phyloP scores from a whole-genome alignment of 2,329 filamentous ascomycete species.

The Ophiostoma montium region DNA sequence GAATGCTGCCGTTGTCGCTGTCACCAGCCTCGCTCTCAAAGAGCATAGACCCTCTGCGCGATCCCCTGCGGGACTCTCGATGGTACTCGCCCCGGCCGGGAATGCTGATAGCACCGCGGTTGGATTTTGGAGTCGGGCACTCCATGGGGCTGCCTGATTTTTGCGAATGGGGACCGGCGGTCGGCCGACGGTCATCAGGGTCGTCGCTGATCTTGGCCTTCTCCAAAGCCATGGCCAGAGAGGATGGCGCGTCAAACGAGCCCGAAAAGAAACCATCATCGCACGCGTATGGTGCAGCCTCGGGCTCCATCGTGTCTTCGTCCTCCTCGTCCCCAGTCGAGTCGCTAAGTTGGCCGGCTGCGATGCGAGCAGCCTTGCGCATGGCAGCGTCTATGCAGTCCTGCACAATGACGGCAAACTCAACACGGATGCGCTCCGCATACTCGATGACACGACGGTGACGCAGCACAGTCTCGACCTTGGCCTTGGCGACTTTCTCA shows the following conservation, averaged over 20 bases:
- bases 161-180: slow-evolving; percentile 54
- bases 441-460: slow-evolving; percentile 92
- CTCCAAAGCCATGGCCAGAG: slow-evolving; percentile 39
- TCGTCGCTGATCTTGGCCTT: slow-evolving; percentile 28
- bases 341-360: slow-evolving; percentile 71
- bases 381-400: slow-evolving; percentile 91
- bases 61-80: slow-evolving; percentile 53
- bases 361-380: slow-evolving; percentile 76
- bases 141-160: slow-evolving; percentile 82
- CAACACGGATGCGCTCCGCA: slow-evolving; percentile 83
- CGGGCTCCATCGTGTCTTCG: slow-evolving; percentile 26
- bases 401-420: slow-evolving; percentile 84
- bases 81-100: slow-evolving; percentile 51
- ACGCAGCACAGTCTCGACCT: slow-evolving; percentile 84
- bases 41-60: slow-evolving; percentile 63
- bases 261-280: slow-evolving; percentile 43
- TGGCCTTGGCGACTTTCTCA: slow-evolving; percentile 66
- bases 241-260: slow-evolving; percentile 43
- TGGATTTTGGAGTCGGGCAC: slow-evolving; percentile 79
- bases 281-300: slow-evolving; percentile 23
- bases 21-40: slow-evolving; percentile 74
- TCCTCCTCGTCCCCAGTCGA: slow-evolving; percentile 50
- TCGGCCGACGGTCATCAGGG: slow-evolving; percentile 30
- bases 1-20: slow-evolving; percentile 68
- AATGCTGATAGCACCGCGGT: slow-evolving; percentile 45